Base-by-base conservation (phyloP, 139 green algal species). In the Closterium sp. region DNA sequence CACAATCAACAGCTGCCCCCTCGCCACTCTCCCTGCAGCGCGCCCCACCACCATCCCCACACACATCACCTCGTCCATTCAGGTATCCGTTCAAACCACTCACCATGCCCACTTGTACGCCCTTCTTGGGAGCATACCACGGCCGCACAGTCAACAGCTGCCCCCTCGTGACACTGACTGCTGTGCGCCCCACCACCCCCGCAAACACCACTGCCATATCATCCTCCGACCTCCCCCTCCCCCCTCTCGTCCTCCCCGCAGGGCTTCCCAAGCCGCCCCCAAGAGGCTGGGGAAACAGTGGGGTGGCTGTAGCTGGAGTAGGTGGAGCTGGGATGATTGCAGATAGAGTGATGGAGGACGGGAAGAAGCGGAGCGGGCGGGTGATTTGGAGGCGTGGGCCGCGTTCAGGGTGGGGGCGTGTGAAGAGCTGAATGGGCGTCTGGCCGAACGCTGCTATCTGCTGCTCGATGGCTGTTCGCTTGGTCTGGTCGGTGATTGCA, bases 401-500 rank as follows among this genome's bases (percentile, higher is more conserved):
- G 30, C 90, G 55, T 23, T 33, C 10, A 8, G 30, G 85, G 84
- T 95, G 94, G 6, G 90, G 76, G 21, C 16, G 33, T 31, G 32
- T 93, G 36, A 95, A 88, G 7, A 95, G 69, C 94, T 95, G 94
- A 1, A 86, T 30, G n/a, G 94, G 94, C 5, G 91, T 95, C 89
- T 96, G 94, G 21, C 94, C 94, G 83, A 96, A 96, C 33, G 92
- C 88, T 5, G 92, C 92, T 9, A 94, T 94, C 87, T 94, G 92
- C 6, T 94, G 91, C 32, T 94, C 91, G 3, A 93, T 91, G 28
- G 92, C 85, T 76, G 93, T 93, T 23, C 86, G 90, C 87, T 88
- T 25, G 6, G 23, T 32, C 35, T 76, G 88, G 84, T 94, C 88
- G 23, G 38, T 33, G 35, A 95, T 93, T 28, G 86, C 81, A 69